Evolutionary conservation across 176 grass and related monocot genomes (phyloP).

Genomic region (Puya raimondii): DNA sequence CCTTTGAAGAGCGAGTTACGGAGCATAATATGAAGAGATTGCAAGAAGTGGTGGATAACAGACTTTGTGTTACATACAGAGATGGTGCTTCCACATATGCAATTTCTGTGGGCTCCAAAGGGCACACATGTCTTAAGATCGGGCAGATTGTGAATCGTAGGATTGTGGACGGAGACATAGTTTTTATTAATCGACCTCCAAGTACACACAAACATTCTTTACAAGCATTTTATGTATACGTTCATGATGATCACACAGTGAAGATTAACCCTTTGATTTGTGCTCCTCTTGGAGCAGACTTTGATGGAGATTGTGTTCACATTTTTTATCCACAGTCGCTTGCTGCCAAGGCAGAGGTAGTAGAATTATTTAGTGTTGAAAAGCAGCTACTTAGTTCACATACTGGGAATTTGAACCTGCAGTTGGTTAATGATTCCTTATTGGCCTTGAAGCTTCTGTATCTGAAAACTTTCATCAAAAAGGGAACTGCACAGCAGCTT

Average conservation of each 20-base stretch:
- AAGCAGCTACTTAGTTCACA: slow-evolving; percentile 65
- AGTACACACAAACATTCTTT: slow-evolving; percentile 94
- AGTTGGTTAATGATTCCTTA: slow-evolving; percentile 63
- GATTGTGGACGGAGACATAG: slow-evolving; percentile 81
- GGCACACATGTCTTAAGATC: slow-evolving; percentile 68
- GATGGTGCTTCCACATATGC: slow-evolving; percentile 73
- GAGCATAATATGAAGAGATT: slow-evolving; percentile 52
- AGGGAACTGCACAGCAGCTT: slow-evolving; percentile 49
- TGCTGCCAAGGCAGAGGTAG: slow-evolving; percentile 83
- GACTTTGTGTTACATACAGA: slow-evolving; percentile 78
- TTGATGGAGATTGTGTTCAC: slow-evolving; percentile 86
- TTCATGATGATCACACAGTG: slow-evolving; percentile 83
- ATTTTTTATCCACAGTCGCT: slow-evolving; percentile 90
- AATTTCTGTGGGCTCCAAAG: slow-evolving; percentile 72
- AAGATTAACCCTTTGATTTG: slow-evolving; percentile 96
- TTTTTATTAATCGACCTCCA: slow-evolving; percentile 86
- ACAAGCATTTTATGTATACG: slow-evolving; percentile 74
- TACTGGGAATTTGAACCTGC: slow-evolving; percentile 61
- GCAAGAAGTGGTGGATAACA: slow-evolving; percentile 68
- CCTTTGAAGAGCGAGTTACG: slow-evolving; percentile 87
- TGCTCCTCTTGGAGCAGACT: slow-evolving; percentile 70
- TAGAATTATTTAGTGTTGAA: slow-evolving; percentile 87
- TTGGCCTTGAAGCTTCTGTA: slow-evolving; percentile 62
- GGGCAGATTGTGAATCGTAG: slow-evolving; percentile 66
- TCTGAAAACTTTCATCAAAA: slow-evolving; percentile 30